Evolutionary conservation across 208 protist genomes (phyloP).

Genomic region (Plasmodiophora brassicae): DNA sequence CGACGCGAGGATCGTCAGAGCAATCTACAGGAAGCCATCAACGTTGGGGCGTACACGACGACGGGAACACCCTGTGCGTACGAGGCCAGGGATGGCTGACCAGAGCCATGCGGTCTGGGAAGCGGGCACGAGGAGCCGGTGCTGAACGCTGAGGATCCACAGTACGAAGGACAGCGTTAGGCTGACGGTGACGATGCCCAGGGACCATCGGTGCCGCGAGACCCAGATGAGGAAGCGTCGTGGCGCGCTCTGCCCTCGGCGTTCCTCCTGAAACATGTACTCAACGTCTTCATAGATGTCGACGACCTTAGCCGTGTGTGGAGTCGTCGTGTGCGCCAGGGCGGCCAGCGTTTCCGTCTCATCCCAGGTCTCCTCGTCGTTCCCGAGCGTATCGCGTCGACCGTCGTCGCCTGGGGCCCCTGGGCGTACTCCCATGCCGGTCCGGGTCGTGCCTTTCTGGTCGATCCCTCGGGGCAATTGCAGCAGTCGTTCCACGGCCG

Average conservation of each 20-base stretch:
- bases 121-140: too few relatives aligned
- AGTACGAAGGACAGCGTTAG: not conserved
- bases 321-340: not conserved
- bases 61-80: not conserved
- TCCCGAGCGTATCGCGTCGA: not conserved
- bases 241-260: not conserved
- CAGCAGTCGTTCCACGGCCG: not conserved
- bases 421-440: not conserved
- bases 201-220: not conserved
- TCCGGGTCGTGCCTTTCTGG: too few relatives aligned
- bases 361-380: not conserved
- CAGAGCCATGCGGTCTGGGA: not conserved
- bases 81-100: not conserved
- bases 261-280: not conserved
- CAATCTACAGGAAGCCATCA: not conserved
- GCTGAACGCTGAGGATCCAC: too few relatives aligned
- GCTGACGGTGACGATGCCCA: not conserved
- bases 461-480: not conserved
- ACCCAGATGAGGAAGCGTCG: not conserved
- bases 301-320: not conserved
- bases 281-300: slow-evolving; percentile 13
- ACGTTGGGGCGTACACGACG: not conserved
- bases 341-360: not conserved
- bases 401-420: not conserved
- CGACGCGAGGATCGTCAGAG: not conserved